A percentile compares a stretch with the other conserved stretches of the same genome.
Conservation (phyloP, 106 monocot genomes). For the Posidonia australis region DNA sequence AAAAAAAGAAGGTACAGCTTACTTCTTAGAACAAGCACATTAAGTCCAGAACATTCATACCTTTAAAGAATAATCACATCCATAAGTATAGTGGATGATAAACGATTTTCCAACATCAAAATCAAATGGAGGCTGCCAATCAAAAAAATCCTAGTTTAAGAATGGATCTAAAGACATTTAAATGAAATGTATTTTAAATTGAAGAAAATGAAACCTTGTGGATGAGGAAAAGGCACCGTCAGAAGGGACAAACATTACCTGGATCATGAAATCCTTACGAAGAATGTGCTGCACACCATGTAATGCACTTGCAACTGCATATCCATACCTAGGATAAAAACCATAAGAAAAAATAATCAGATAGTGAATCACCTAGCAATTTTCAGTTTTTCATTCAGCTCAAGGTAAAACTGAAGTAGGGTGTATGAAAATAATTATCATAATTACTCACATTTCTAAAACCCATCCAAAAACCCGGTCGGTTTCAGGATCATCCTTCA, state of each 20-base stretch:
- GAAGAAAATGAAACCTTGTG: background rate
- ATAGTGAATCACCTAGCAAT: background rate
- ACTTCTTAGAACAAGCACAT: background rate
- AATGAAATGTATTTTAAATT: too few relatives aligned
- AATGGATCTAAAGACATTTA: too few relatives aligned
- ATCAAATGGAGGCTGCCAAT: conserved; percentile 67
- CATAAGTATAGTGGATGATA: conserved; percentile 55
- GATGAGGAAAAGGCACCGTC: background rate
- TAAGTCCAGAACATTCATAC: conserved; percentile 8
- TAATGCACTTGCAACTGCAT: conserved; percentile 87
- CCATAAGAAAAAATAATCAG: background rate
- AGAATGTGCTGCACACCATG: conserved; percentile 88
- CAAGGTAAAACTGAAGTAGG: too few relatives aligned
- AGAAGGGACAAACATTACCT: conserved; percentile 23
- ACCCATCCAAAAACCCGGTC: conserved; percentile 96
- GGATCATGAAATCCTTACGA: conserved; percentile 87
- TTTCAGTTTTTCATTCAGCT: background rate
- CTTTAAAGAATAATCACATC: conserved; percentile 57
- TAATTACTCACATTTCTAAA: conserved; percentile 70
- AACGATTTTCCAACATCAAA: conserved; percentile 31
- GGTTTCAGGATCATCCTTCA: conserved; percentile 83
- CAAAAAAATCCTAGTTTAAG: conserved; percentile 1
- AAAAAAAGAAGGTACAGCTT: too few relatives aligned
- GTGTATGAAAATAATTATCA: too few relatives aligned
- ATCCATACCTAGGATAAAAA: conserved; percentile 52